Base-by-base conservation (phyloP, 352 stramenopile species). In the Albugo laibachii region DNA sequence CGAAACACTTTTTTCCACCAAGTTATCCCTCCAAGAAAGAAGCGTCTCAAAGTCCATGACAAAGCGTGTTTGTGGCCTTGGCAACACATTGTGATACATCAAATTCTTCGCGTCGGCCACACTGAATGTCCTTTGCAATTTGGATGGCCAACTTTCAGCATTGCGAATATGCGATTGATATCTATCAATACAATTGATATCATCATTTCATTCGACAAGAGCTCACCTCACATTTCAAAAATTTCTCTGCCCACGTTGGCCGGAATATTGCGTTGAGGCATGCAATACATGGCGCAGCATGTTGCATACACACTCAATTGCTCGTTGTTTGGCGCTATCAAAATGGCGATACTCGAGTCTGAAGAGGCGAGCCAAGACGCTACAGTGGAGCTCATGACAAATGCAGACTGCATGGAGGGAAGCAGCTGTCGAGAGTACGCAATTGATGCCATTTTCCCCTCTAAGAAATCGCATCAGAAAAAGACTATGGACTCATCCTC, bases 261-360 rank as follows among this genome's bases (percentile, higher is more conserved):
- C 13, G 76, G 76, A 31, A 82, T 83, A 0, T 61, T 69, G 5
- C 52, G 65, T 12, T 65, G 68, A 21, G 83, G 67, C 0, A 71
- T 84, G 42, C 70, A 73, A 43, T 92, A 92, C 0, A 92, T 53
- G 34, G 79, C 76, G 41, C 73, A 87, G 50, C 79, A 92, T 0
- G 79, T 86, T n/a, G 76, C 67, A 60, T 86, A 92, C 4, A 92
- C 69, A 48, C 73, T 87, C 64, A 87, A 83, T 50, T 92, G 79
- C 35, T 92, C 75, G 37, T 88, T 85, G 53, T 83, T 88, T 0
- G 79, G 79, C 0, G 79, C 74, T 10, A 92, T 52, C 24, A 92
- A 57, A 40, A 92, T 77, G 12, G 71, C 76, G 24, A 87, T 73
- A 40, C 89, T 86, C 20, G 56, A 65, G 1, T 67, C 57, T 8